These are phyloP conservation scores for Raffaelea albimanens DNA, from an alignment of 2,329 filamentous ascomycete species.

Conservation along the genomic window DNA sequence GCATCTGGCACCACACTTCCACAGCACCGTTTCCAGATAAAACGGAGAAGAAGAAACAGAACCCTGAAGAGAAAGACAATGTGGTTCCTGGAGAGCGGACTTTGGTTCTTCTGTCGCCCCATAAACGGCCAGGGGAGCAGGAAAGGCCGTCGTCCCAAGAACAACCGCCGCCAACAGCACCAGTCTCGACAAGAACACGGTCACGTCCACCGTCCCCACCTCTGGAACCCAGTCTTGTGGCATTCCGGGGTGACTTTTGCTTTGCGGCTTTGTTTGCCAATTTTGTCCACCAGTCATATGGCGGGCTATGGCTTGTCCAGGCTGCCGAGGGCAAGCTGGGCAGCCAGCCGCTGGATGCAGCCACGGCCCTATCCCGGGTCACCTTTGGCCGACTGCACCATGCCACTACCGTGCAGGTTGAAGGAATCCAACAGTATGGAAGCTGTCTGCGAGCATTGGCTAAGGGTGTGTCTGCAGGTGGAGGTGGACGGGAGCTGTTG, in stretches of 20 bases:
- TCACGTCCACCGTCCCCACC: not conserved
- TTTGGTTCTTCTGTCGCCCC: too few relatives aligned
- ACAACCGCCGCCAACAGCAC: too few relatives aligned
- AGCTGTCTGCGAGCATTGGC: not conserved
- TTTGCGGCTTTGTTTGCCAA: conserved; percentile 1
- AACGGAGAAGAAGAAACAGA: not conserved
- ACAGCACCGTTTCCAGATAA: not conserved
- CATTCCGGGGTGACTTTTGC: conserved; percentile 1
- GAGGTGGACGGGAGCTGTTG: not conserved
- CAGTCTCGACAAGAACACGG: too few relatives aligned
- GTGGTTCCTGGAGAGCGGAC: too few relatives aligned
- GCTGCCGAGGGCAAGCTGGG: not conserved
- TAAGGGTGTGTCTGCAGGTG: not conserved
- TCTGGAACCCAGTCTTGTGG: not conserved
- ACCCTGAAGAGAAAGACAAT: too few relatives aligned
- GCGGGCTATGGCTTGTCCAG: not conserved
- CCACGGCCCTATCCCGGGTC: not conserved
- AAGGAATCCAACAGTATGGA: not conserved
- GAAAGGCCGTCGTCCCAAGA: too few relatives aligned
- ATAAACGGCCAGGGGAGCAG: too few relatives aligned
- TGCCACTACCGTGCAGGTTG: not conserved
- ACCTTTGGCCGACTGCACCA: not conserved
- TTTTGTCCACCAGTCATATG: conserved; percentile 1
- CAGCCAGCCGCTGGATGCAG: not conserved
- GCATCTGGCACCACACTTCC: conserved; percentile 2